Evolutionary conservation across 1,284 basidiomycete species (phyloP).

Genomic region (Earliella scabrosa): DNA sequence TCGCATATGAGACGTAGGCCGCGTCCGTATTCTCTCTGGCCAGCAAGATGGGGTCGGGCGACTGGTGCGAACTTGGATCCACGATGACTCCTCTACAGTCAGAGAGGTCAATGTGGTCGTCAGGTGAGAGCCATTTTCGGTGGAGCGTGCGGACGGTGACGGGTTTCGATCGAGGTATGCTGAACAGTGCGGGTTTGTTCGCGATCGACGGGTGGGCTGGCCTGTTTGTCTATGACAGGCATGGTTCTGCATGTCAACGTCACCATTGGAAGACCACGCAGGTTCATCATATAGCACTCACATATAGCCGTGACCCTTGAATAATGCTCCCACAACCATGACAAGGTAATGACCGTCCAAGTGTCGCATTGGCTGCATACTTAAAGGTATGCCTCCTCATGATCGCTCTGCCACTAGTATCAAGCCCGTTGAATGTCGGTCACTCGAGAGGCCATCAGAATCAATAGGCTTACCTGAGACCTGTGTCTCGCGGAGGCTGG

Average conservation of each 20-base stretch:
- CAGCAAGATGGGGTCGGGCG: neutral
- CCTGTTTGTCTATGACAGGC: too few species aligned
- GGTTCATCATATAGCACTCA: too few species aligned
- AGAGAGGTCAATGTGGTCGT: slow-evolving; percentile 17
- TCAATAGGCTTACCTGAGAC: too few species aligned
- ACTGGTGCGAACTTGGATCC: neutral
- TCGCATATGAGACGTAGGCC: slow-evolving; percentile 6
- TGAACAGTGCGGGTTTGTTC: too few species aligned
- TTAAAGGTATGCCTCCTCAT: too few species aligned
- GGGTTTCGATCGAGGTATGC: neutral
- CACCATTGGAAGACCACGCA: too few species aligned
- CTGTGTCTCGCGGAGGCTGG: too few species aligned
- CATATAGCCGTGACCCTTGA: neutral
- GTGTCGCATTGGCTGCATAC: too few species aligned
- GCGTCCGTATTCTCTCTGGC: neutral
- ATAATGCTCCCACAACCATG: neutral
- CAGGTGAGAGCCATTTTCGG: neutral
- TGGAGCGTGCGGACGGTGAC: slow-evolving; percentile 9
- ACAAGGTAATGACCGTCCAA: neutral
- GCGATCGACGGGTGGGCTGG: too few species aligned
- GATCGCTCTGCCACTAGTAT: too few species aligned
- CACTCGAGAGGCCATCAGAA: too few species aligned
- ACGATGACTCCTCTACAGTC: slow-evolving; percentile 1
- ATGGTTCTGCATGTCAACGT: neutral
- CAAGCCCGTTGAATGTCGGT: too few species aligned